Evolutionary conservation across 345 rosid genomes (phyloP).

Genomic region (Populus simonii): DNA sequence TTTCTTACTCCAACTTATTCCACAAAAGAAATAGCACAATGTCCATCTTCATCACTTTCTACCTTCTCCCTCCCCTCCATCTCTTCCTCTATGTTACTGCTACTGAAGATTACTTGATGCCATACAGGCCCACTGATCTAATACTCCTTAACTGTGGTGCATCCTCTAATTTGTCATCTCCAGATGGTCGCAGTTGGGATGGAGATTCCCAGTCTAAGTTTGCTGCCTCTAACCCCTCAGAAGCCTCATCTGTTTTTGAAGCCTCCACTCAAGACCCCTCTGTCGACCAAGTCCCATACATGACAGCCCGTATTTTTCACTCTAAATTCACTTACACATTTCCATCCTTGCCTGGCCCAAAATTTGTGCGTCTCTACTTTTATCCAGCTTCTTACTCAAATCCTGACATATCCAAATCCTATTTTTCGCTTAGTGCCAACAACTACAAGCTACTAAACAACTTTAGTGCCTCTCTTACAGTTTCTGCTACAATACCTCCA

Average conservation of each 20-base stretch:
- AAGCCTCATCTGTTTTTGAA: no score
- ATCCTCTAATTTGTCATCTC: not conserved
- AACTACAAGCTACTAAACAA: slow-evolving; percentile 6
- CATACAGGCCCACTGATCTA: not conserved
- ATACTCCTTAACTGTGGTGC: slow-evolving; percentile 25
- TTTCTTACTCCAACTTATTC: no score
- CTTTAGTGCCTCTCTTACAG: slow-evolving; percentile 10
- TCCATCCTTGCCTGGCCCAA: slow-evolving; percentile 28
- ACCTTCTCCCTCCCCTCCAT: not conserved
- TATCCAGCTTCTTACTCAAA: slow-evolving; percentile 1
- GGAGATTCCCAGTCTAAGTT: slow-evolving; percentile 26
- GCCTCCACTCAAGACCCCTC: not conserved
- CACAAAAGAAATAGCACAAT: no score
- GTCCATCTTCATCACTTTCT: no score
- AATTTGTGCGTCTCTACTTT: slow-evolving; percentile 28
- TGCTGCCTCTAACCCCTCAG: not conserved
- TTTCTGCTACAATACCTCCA: not conserved
- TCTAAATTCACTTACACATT: slow-evolving; percentile 33
- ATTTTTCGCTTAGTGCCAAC: not conserved
- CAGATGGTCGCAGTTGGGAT: slow-evolving; percentile 19
- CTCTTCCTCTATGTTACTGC: not conserved
- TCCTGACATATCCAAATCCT: not conserved
- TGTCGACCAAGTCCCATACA: not conserved
- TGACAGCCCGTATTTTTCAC: slow-evolving; percentile 19
- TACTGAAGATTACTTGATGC: not conserved